Evolutionary conservation across 345 rosid genomes (phyloP).

Genomic region (Salix suchowensis): DNA sequence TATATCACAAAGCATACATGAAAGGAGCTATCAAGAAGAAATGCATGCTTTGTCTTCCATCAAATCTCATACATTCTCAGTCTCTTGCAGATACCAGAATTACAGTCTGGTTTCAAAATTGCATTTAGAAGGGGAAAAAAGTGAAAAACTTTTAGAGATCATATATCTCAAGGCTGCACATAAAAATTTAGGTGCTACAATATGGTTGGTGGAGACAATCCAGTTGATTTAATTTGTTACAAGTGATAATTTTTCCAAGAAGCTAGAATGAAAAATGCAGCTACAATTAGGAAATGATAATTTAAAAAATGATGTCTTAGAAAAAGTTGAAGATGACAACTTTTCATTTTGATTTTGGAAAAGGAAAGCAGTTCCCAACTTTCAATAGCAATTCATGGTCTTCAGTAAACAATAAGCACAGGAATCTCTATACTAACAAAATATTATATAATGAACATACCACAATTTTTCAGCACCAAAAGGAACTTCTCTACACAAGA

Average conservation of each 20-base stretch:
- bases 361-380: background rate
- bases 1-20: background rate
- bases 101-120: background rate
- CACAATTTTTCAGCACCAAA: conserved; percentile 35
- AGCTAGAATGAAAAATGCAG: background rate
- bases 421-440: conserved; percentile 3
- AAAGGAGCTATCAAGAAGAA: conserved; percentile 1
- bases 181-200: background rate
- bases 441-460: conserved; percentile 30
- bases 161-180: background rate
- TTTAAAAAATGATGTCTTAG: background rate
- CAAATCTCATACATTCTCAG: background rate
- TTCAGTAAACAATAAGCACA: background rate
- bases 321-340: background rate
- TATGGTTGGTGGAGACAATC: background rate
- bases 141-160: background rate
- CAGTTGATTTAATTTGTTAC: background rate
- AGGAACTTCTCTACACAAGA: conserved; percentile 53
- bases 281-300: background rate
- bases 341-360: background rate
- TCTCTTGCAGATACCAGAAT: background rate
- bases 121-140: background rate
- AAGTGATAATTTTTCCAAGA: background rate
- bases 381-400: background rate
- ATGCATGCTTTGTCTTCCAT: background rate